phyloP scores from a whole-genome alignment of 2,329 filamentous ascomycete species.

The Verticillium albo-atrum region DNA sequence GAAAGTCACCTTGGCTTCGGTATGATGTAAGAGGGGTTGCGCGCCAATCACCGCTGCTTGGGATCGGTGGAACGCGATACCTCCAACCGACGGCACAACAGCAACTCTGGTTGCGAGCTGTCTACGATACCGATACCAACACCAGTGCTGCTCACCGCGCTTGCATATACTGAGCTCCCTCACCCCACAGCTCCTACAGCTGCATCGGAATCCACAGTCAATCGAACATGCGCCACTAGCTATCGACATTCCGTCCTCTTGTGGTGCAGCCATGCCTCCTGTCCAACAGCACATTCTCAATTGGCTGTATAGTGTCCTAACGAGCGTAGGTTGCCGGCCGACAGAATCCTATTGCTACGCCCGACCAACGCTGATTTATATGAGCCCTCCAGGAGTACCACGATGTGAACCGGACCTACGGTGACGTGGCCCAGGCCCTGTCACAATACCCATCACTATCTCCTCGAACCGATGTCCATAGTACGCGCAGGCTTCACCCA shows the following conservation, averaged over 20 bases:
- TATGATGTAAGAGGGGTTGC: neutral
- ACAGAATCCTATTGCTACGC: neutral
- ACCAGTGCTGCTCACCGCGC: too few relatives aligned
- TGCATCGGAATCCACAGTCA: neutral
- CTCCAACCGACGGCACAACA: neutral
- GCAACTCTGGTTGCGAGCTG: neutral
- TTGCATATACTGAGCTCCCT: neutral
- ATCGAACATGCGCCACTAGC: neutral
- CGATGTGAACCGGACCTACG: constrained; percentile 89
- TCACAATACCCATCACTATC: constrained; percentile 74
- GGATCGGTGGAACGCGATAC: neutral
- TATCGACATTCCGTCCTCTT: neutral
- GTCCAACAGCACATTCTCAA: constrained; percentile 88
- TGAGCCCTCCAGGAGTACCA: constrained; percentile 69
- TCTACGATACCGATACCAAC: neutral
- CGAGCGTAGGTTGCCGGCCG: constrained; percentile 54
- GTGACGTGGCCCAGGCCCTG: constrained; percentile 80
- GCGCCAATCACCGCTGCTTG: neutral
- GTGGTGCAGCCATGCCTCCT: constrained; percentile 26
- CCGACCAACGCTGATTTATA: constrained; percentile 3
- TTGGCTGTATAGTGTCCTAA: constrained; percentile 91
- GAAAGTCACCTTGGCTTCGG: too few relatives aligned
- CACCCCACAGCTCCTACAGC: neutral
- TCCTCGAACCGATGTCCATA: constrained; percentile 91
- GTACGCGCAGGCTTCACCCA: constrained; percentile 43